A percentile compares a stretch with the other conserved stretches of the same genome.
Evolutionary conservation across 2,329 filamentous ascomycete genomes (phyloP).

Genomic region (Colletotrichum sp.): DNA sequence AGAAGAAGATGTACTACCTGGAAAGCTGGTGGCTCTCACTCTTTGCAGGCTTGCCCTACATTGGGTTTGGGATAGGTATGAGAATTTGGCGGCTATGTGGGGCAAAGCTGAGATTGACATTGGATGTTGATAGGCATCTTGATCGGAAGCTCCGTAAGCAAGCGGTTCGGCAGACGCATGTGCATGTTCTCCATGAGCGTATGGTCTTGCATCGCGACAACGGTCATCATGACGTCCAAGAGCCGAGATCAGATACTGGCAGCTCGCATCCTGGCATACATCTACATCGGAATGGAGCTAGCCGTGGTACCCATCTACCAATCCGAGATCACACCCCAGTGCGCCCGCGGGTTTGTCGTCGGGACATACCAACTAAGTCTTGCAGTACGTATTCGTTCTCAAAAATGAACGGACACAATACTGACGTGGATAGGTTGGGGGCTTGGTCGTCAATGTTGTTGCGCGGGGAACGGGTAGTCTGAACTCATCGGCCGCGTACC

Average conservation of each 20-base stretch:
- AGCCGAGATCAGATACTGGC: slow-evolving; percentile 34
- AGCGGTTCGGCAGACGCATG: slow-evolving; percentile 28
- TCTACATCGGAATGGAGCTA: slow-evolving; percentile 45
- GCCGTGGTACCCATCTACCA: slow-evolving; percentile 39
- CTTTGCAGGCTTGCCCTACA: slow-evolving; percentile 39
- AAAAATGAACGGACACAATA: neutral
- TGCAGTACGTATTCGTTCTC: slow-evolving; percentile 15
- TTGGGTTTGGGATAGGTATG: slow-evolving; percentile 34
- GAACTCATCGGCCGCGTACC: slow-evolving; percentile 33
- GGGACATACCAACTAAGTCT: slow-evolving; percentile 38
- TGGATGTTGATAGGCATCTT: slow-evolving; percentile 21
- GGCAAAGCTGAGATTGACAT: neutral
- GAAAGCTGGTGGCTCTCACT: slow-evolving; percentile 36
- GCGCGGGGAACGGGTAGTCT: slow-evolving; percentile 33
- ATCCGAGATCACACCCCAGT: slow-evolving; percentile 34
- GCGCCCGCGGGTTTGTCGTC: slow-evolving; percentile 35
- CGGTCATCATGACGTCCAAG: slow-evolving; percentile 34
- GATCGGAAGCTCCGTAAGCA: slow-evolving; percentile 25
- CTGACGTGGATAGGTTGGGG: slow-evolving; percentile 6
- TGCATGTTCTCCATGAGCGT: slow-evolving; percentile 36
- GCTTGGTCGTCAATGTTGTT: slow-evolving; percentile 26
- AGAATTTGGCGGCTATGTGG: neutral
- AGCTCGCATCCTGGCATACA: slow-evolving; percentile 38
- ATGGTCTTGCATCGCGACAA: slow-evolving; percentile 36
- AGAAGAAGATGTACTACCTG: slow-evolving; percentile 27